These are phyloP conservation scores for Apiotrichum domesticum DNA, from an alignment of 1,284 basidiomycete species.

Conservation along the genomic window DNA sequence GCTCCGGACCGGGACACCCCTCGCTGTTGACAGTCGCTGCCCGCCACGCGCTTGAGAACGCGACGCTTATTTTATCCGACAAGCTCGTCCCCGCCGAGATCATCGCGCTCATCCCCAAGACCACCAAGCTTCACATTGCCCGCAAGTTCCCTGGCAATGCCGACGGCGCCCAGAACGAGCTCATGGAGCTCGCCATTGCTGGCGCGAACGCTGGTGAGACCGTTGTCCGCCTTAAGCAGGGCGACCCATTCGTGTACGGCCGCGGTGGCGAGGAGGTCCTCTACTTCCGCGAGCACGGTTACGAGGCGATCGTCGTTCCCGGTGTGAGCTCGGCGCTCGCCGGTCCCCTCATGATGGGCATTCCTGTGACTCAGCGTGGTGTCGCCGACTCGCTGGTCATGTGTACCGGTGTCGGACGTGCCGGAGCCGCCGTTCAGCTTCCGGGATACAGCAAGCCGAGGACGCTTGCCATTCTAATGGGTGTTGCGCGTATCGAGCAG, in stretches of 20 bases:
- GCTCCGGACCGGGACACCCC: constrained; percentile 91
- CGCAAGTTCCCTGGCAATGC: constrained; percentile 97
- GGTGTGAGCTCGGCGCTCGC: constrained; percentile 85
- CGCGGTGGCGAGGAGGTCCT: constrained; percentile 91
- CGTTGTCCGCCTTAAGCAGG: constrained; percentile 94
- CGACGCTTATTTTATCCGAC: constrained; percentile 85
- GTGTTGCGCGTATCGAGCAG: constrained; percentile 74
- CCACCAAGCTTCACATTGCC: constrained; percentile 65
- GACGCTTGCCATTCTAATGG: constrained; percentile 86
- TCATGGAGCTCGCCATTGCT: constrained; percentile 83
- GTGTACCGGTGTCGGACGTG: constrained; percentile 86
- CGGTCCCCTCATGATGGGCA: constrained; percentile 79
- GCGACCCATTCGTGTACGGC: constrained; percentile 91
- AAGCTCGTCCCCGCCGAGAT: constrained; percentile 93
- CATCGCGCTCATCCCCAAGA: constrained; percentile 71
- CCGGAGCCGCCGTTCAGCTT: constrained; percentile 74
- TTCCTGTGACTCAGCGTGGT: constrained; percentile 92
- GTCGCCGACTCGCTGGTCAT: constrained; percentile 82
- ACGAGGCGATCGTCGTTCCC: constrained; percentile 76
- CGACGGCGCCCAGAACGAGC: constrained; percentile 85
- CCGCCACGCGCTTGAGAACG: constrained; percentile 66
- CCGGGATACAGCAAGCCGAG: constrained; percentile 78
- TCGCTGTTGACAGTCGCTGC: constrained; percentile 84
- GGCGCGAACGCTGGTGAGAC: constrained; percentile 72
- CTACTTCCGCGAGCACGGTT: constrained; percentile 78